Evolutionary conservation across 805 yeast genomes (phyloP).

Genomic region (Candida ortonii): DNA sequence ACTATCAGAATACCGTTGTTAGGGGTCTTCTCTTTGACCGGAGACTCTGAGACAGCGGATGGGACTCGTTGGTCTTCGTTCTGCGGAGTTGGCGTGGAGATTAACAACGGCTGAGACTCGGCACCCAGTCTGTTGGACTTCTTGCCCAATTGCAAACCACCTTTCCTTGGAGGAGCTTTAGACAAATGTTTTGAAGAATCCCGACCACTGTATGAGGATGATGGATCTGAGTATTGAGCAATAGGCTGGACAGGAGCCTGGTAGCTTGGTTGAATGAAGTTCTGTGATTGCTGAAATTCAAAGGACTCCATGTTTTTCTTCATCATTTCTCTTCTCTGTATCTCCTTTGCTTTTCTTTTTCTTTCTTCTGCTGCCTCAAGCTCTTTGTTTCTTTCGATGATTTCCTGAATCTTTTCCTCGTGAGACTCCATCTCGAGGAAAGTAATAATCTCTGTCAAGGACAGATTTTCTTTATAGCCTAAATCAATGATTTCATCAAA

Average conservation of each 20-base stretch:
- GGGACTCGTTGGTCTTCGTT: conserved; percentile 18
- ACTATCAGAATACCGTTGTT: conserved; percentile 81
- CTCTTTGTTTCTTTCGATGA: conserved; percentile 95
- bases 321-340: conserved; percentile 75
- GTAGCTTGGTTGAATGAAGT: conserved; percentile 19
- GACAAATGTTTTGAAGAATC: conserved; percentile 15
- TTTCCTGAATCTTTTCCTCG: conserved; percentile 97
- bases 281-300: conserved; percentile 23
- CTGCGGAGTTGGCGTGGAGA: conserved; percentile 27
- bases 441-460: conserved; percentile 77
- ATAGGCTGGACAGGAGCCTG: conserved; percentile 25
- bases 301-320: conserved; percentile 51
- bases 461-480: conserved; percentile 87
- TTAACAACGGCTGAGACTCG: conserved; percentile 30
- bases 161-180: conserved; percentile 49
- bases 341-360: conserved; percentile 89
- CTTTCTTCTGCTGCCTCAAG: conserved; percentile 96
- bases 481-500: conserved; percentile 89
- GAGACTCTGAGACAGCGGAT: conserved; percentile 18
- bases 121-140: conserved; percentile 30
- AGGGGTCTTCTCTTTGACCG: conserved; percentile 34
- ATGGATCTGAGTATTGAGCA: conserved; percentile 13
- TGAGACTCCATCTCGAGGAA: conserved; percentile 97
- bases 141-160: conserved; percentile 79
- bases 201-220: conserved; percentile 8